Evolutionary conservation across 148 eudicot species (phyloP).

Genomic region (Camellia japonica): DNA sequence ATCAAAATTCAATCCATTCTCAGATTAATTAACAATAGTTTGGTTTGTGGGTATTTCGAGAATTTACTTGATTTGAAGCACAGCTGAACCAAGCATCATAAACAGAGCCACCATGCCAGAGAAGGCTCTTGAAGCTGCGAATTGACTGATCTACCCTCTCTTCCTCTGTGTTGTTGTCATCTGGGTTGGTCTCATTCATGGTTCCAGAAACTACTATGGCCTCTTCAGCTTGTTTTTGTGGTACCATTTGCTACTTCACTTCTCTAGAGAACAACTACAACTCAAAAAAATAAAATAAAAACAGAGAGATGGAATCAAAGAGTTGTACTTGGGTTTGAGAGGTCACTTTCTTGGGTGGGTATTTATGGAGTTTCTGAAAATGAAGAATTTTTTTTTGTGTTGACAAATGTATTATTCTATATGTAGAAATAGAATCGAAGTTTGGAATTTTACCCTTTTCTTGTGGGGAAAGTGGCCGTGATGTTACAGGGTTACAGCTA

Average conservation of each 20-base stretch:
- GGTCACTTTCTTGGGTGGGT: background rate
- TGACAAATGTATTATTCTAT: background rate
- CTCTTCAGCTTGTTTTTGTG: conserved; percentile 34
- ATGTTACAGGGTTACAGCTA: background rate
- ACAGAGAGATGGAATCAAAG: background rate
- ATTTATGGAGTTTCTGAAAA: background rate
- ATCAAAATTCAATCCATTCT: background rate
- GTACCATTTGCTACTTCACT: conserved; percentile 15
- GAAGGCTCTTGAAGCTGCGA: conserved; percentile 26
- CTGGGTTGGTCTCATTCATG: conserved; percentile 16
- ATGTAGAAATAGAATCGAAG: background rate
- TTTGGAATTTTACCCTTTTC: background rate
- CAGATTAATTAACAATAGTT: background rate
- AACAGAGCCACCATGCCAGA: conserved; percentile 56
- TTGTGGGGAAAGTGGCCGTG: background rate
- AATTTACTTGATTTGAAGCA: conserved; percentile 45
- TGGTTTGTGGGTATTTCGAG: background rate
- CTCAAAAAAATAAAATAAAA: background rate
- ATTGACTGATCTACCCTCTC: conserved; percentile 21
- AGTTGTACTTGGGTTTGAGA: background rate
- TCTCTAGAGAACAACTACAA: background rate
- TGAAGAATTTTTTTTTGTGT: background rate
- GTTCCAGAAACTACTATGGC: conserved; percentile 30
- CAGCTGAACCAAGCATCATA: conserved; percentile 58
- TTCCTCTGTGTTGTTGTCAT: conserved; percentile 15